Evolutionary conservation across 108 stramenopile genomes (phyloP), one percentile per base, ranked within the genome.

Genomic region (Cyclostephanos tholiformis): DNA sequence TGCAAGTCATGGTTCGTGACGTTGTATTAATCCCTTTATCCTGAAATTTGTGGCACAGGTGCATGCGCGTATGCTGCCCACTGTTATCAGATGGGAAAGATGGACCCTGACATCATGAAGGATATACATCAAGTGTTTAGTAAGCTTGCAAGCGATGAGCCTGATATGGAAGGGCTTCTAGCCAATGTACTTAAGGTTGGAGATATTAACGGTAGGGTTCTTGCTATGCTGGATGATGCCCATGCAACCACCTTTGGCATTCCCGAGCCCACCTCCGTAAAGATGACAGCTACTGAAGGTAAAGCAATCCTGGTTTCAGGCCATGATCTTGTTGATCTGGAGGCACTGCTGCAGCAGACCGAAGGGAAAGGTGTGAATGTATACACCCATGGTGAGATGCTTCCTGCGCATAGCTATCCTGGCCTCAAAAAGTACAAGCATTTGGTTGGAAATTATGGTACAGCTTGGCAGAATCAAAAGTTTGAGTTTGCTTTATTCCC

Each of bases 301-400:
- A 94, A 94, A 69, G 70, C 70, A 44, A 91, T 94, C 75, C 72
- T 91, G 57, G 75, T 94, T 10, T 91, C 90, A 26, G 93, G 93
- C 26, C 93, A 94, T 59, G 93, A 94, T 68, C 38, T 91, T 65
- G 51, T 59, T 0, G 93, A 94, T 69, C 66, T 91, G 26, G 71
- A 91, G 50, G 77, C 67, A 35, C 55, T 94, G 32, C 77, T 94
- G 82, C 60, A 89, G 64, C 89, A 90, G 72, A 94, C 93, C 11
- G 93, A 90, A 81, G 91, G 91, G 49, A 92, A 78, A 19, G 93
- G 93, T 48, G 76, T 94, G 49, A 90, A 94, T 38, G 91, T 94
- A 11, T 94, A 91, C 67, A 94, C 93, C 7, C 93, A 94, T 59
- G 93, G 93, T 27, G 91, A 94, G 79, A 89, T 94, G 89, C 75